Evolutionary conservation across 2,329 filamentous ascomycete species (phyloP).

Genomic region (Colletotrichum shisoi): DNA sequence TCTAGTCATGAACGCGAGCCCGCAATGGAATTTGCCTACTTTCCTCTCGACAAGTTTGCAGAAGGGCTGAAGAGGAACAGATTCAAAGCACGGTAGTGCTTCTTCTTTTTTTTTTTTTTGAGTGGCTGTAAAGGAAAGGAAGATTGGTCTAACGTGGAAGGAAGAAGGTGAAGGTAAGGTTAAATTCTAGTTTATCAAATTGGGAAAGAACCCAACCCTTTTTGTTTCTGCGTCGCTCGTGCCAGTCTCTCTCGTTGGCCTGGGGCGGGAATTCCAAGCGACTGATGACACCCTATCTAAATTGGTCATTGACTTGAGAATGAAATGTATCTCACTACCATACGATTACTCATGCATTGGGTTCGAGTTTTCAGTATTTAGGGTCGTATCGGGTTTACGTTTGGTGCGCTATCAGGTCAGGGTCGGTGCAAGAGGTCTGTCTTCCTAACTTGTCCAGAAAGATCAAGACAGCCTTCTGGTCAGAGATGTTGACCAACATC

Average conservation of each 20-base stretch:
- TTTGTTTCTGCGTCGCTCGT: background rate
- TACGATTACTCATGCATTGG: background rate
- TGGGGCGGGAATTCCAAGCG: background rate
- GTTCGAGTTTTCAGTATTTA: background rate
- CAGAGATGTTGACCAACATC: background rate
- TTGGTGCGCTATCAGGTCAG: background rate
- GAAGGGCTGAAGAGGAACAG: background rate
- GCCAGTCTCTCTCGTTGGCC: background rate
- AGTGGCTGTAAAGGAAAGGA: background rate
- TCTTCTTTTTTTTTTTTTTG: background rate
- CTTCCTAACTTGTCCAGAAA: background rate
- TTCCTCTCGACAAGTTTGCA: too few relatives aligned
- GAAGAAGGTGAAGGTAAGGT: constrained; percentile 3
- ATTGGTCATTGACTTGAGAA: too few relatives aligned
- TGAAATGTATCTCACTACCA: too few relatives aligned
- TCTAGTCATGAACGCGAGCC: background rate
- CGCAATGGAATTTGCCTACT: too few relatives aligned
- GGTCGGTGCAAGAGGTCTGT: background rate
- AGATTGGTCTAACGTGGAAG: background rate
- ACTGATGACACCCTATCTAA: background rate
- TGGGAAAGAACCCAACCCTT: background rate
- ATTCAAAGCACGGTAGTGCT: background rate
- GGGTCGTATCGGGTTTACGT: too few relatives aligned
- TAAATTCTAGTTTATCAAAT: background rate
- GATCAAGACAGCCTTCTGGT: background rate